These are phyloP conservation scores for Rhodofomes roseus DNA, from an alignment of 1,284 basidiomycete species.

Conservation along the genomic window DNA sequence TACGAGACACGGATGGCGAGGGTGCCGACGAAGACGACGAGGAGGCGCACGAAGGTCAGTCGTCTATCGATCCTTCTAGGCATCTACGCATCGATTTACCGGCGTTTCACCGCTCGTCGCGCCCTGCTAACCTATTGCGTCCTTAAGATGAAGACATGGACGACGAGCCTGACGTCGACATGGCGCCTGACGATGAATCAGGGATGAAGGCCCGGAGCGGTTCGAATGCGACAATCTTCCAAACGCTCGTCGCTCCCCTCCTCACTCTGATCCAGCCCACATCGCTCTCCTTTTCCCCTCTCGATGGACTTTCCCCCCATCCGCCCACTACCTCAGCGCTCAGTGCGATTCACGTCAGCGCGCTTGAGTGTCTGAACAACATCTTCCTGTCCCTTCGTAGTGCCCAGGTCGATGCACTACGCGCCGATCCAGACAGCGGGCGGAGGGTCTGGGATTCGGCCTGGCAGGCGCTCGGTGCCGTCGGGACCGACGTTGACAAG, in stretches of 20 bases:
- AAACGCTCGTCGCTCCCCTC: slow-evolving; percentile 57
- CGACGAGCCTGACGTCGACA: slow-evolving; percentile 34
- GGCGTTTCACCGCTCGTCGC: slow-evolving; percentile 1
- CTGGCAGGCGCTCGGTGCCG: slow-evolving; percentile 50
- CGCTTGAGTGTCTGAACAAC: slow-evolving; percentile 90
- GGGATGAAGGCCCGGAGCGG: slow-evolving; percentile 17
- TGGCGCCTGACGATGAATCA: slow-evolving; percentile 26
- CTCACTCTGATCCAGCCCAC: slow-evolving; percentile 69
- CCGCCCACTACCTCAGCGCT: slow-evolving; percentile 84
- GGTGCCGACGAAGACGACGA: slow-evolving; percentile 38
- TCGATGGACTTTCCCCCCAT: slow-evolving; percentile 63
- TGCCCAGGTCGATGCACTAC: slow-evolving; percentile 28
- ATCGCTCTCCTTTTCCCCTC: slow-evolving; percentile 76
- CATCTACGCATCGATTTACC: background rate
- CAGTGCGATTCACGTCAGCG: slow-evolving; percentile 76
- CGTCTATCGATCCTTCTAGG: slow-evolving; percentile 1
- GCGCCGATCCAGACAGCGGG: slow-evolving; percentile 46
- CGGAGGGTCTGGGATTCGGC: slow-evolving; percentile 55
- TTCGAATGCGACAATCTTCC: slow-evolving; percentile 34
- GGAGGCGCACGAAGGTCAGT: slow-evolving; percentile 17
- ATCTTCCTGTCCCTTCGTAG: slow-evolving; percentile 72
- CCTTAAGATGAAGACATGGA: slow-evolving; percentile 33
- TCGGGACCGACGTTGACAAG: slow-evolving; percentile 55
- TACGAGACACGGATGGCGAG: slow-evolving; percentile 29
- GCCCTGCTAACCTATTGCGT: background rate